phyloP scores from a whole-genome alignment of 2,329 filamentous ascomycete species.

The Rhinocladiella similis region DNA sequence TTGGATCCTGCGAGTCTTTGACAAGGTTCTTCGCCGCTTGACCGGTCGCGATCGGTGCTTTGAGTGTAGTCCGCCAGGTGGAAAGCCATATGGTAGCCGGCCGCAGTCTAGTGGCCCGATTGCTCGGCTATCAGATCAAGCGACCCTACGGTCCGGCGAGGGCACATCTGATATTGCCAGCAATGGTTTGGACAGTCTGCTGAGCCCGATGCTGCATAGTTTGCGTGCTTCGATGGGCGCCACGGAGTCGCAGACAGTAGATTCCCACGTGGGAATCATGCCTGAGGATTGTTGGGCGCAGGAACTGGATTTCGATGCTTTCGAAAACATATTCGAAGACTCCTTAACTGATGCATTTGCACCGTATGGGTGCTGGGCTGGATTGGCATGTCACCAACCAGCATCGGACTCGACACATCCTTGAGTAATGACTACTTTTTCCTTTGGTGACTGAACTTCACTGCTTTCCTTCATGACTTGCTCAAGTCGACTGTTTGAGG shows the following conservation, averaged over 20 bases:
- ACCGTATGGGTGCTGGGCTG: slow-evolving; percentile 4
- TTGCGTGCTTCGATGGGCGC: neutral
- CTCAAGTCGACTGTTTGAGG: slow-evolving; percentile 1
- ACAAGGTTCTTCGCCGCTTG: slow-evolving; percentile 1
- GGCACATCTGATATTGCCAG: slow-evolving; percentile 1
- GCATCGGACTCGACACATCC: slow-evolving; percentile 2
- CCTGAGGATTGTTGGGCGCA: slow-evolving; percentile 3
- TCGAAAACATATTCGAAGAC: slow-evolving; percentile 5
- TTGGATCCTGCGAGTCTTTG: slow-evolving; percentile 15
- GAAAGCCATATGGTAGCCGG: slow-evolving; percentile 1
- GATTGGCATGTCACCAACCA: slow-evolving; percentile 2
- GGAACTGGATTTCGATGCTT: slow-evolving; percentile 3
- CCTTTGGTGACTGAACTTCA: slow-evolving; percentile 1
- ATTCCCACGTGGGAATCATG: slow-evolving; percentile 1
- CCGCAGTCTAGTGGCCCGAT: slow-evolving; percentile 1
- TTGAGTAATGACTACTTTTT: slow-evolving; percentile 3
- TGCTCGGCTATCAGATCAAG: slow-evolving; percentile 2
- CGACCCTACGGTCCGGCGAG: slow-evolving; percentile 3
- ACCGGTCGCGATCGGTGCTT: slow-evolving; percentile 4
- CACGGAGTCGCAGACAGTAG: slow-evolving; percentile 2
- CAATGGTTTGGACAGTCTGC: slow-evolving; percentile 4
- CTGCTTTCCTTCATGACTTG: slow-evolving; percentile 5
- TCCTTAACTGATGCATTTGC: slow-evolving; percentile 3
- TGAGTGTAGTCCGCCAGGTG: slow-evolving; percentile 1
- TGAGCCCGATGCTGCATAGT: slow-evolving; percentile 2